Percentiles rank a stretch among this genome's conserved stretches.
Evolutionary conservation across 2,329 filamentous ascomycete species (phyloP).

Genomic region (Endocalyx cinctus): DNA sequence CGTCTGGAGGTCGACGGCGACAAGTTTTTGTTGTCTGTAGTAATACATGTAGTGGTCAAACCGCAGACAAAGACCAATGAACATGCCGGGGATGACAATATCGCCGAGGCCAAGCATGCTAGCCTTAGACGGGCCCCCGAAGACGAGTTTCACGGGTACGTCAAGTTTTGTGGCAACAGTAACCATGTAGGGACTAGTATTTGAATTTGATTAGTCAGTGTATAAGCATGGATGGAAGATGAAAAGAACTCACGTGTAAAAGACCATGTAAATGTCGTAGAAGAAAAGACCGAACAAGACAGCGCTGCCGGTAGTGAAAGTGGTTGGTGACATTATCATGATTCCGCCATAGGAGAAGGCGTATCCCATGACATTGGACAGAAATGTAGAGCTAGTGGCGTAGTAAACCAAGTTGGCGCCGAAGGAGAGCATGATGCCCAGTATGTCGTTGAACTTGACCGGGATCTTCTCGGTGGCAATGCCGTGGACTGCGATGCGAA

Average conservation of each 20-base stretch:
- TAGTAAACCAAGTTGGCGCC: constrained; percentile 59
- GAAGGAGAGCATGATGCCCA: constrained; percentile 52
- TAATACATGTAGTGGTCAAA: constrained; percentile 89
- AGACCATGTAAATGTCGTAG: constrained; percentile 93
- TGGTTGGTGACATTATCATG: constrained; percentile 82
- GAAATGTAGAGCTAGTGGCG: constrained; percentile 50
- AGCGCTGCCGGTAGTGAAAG: constrained; percentile 74
- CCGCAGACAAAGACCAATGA: constrained; percentile 82
- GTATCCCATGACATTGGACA: constrained; percentile 84
- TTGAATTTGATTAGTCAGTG: constrained; percentile 13
- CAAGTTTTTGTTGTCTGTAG: constrained; percentile 56
- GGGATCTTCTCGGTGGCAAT: constrained; percentile 42
- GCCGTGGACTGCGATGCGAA: constrained; percentile 48
- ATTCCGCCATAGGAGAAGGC: constrained; percentile 81
- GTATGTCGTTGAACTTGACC: constrained; percentile 52
- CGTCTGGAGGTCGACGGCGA: constrained; percentile 30
- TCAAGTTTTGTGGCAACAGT: constrained; percentile 86
- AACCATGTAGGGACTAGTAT: constrained; percentile 68
- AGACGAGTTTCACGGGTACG: constrained; percentile 87
- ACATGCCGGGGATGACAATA: constrained; percentile 85
- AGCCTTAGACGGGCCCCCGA: constrained; percentile 59
- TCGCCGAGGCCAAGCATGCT: constrained; percentile 93
- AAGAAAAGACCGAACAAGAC: constrained; percentile 79
- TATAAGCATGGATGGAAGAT: not conserved
- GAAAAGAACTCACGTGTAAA: constrained; percentile 73